phyloP scores from a whole-genome alignment of 345 rosid species.

The Boechera divaricarpa region DNA sequence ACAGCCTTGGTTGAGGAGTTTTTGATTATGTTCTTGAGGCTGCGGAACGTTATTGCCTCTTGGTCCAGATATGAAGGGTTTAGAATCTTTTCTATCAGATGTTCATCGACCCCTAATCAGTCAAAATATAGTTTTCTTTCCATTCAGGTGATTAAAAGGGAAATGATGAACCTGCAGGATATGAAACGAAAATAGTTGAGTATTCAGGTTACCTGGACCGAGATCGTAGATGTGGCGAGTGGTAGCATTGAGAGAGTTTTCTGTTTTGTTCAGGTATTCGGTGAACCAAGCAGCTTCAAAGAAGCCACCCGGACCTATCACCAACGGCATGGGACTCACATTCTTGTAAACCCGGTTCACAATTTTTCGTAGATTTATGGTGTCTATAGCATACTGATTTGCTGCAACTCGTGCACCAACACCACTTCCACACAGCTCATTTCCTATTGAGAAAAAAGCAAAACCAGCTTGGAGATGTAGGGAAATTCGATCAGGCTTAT shows the following conservation, averaged over 20 bases:
- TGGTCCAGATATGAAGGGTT: slow-evolving; percentile 71
- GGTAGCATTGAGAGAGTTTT: slow-evolving; percentile 56
- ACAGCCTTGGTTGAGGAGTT: slow-evolving; percentile 59
- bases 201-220: slow-evolving; percentile 72
- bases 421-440: slow-evolving; percentile 83
- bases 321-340: slow-evolving; percentile 59
- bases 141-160: slow-evolving; percentile 15
- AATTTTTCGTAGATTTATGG: slow-evolving; percentile 55
- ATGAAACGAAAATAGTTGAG: slow-evolving; percentile 7
- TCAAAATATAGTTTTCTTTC: slow-evolving; percentile 26
- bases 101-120: slow-evolving; percentile 67
- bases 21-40: slow-evolving; percentile 58
- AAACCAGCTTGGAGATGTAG: not conserved
- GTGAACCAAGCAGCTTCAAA: slow-evolving; percentile 74
- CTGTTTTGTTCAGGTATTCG: slow-evolving; percentile 61
- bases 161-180: not conserved
- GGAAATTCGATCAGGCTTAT: not conserved
- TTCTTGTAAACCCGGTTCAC: slow-evolving; percentile 57
- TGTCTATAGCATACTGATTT: slow-evolving; percentile 74
- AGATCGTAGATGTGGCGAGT: slow-evolving; percentile 95
- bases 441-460: slow-evolving; percentile 55
- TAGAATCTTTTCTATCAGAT: slow-evolving; percentile 71
- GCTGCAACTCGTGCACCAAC: slow-evolving; percentile 79
- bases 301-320: slow-evolving; percentile 92
- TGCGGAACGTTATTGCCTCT: slow-evolving; percentile 56